phyloP scores from a whole-genome alignment of 768 basidiomycete species.

The Mycena galopus region DNA sequence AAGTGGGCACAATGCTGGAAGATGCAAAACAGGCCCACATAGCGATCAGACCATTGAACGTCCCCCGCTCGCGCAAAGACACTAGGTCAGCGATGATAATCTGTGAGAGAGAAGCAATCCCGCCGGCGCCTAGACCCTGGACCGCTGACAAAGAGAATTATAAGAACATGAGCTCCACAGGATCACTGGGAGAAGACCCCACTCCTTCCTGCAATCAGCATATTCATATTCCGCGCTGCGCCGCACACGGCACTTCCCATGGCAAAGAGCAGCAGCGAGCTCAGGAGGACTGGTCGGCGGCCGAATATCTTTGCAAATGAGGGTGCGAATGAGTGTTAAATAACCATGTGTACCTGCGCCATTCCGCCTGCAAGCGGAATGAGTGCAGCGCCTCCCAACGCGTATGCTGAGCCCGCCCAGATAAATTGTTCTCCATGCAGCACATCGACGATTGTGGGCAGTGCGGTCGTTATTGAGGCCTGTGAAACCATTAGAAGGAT shows the following conservation, averaged over 20 bases:
- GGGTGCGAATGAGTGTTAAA: no score
- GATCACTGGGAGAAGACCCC: neutral
- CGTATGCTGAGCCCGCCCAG: conserved; percentile 44
- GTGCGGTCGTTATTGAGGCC: no score
- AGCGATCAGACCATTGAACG: conserved; percentile 52
- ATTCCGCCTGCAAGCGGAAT: conserved; percentile 48
- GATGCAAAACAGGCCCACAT: conserved; percentile 39
- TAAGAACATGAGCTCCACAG: neutral
- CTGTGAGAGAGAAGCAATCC: conserved; percentile 51
- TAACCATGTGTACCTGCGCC: conserved; percentile 43
- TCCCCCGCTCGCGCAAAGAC: conserved; percentile 59
- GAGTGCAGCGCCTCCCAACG: conserved; percentile 45
- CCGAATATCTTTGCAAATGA: neutral
- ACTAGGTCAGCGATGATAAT: conserved; percentile 63
- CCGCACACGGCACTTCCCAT: neutral
- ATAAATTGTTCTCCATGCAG: conserved; percentile 38
- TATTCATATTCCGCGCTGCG: neutral
- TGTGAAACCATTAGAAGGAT: no score
- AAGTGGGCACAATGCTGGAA: neutral
- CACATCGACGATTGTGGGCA: no score
- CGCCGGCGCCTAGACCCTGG: conserved; percentile 53
- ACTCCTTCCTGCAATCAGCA: neutral
- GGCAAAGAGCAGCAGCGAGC: neutral
- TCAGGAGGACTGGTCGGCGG: neutral
- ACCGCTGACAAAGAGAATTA: conserved; percentile 39